Conservation (phyloP, 345 rosid genomes). For the Aurinia saxatilis region DNA sequence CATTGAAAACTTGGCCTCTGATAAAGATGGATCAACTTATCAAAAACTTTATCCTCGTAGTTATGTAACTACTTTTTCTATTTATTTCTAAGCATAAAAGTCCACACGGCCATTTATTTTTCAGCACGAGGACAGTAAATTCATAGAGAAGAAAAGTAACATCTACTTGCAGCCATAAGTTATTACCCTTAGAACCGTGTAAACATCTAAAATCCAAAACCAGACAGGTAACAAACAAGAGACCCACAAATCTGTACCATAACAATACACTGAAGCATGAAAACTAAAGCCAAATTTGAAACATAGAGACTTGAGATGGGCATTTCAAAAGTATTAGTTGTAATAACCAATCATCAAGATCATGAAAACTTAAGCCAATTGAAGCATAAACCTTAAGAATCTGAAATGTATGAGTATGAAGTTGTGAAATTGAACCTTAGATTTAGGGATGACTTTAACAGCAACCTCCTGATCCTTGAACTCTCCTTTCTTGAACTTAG, state of each 20-base stretch:
- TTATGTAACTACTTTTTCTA: background rate
- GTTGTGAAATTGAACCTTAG: conserved; percentile 54
- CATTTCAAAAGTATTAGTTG: background rate
- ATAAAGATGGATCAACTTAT: conserved; percentile 4
- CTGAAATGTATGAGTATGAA: background rate
- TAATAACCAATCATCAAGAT: background rate
- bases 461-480: conserved; percentile 82
- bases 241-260: conserved; percentile 1
- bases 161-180: background rate
- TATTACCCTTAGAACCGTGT: background rate
- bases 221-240: conserved; percentile 1
- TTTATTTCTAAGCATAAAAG: conserved; percentile 1
- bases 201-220: background rate
- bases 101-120: conserved; percentile 12
- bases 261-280: background rate
- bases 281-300: background rate
- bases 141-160: no score
- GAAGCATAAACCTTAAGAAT: background rate
- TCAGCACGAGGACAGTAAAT: background rate
- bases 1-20: conserved; percentile 7
- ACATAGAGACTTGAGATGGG: background rate
- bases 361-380: background rate
- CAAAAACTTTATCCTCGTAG: background rate
- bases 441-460: conserved; percentile 87
- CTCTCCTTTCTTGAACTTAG: conserved; percentile 85